Conservation (phyloP, 495 filamentous ascomycete species). For the Daldinia concentrica region DNA sequence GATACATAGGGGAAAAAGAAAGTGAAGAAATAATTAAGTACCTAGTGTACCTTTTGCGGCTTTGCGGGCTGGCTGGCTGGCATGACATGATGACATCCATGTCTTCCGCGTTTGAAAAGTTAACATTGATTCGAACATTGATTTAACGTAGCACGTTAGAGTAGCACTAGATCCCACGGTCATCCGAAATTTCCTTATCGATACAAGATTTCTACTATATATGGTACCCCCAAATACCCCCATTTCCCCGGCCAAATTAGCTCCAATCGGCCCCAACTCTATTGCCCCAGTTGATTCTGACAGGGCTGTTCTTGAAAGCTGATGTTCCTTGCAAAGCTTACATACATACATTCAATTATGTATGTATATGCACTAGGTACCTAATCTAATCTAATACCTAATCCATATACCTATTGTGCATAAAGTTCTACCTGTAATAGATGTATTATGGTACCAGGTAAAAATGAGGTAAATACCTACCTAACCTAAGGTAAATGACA, state of each 20-base stretch:
- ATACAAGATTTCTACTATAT: conserved; percentile 13
- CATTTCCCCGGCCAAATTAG: not conserved
- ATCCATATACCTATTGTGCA: no score
- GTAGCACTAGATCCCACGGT: conserved; percentile 39
- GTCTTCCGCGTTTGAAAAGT: not conserved
- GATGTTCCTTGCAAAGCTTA: not conserved
- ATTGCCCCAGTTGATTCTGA: not conserved
- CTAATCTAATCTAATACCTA: no score
- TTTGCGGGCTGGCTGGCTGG: conserved; percentile 26
- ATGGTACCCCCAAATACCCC: not conserved
- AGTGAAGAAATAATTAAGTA: not conserved
- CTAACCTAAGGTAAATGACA: no score
- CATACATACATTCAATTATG: no score
- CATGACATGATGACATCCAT: conserved; percentile 26
- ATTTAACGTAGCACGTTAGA: conserved; percentile 2
- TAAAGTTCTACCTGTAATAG: no score
- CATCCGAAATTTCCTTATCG: conserved; percentile 38
- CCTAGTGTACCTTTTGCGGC: conserved; percentile 24
- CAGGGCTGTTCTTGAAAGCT: not conserved
- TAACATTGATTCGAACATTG: conserved; percentile 3
- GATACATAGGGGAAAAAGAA: conserved; percentile 13
- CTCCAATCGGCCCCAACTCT: conserved; percentile 20
- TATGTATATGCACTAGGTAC: no score
- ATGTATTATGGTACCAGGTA: no score
- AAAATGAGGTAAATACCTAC: no score